phyloP scores from a whole-genome alignment of 441 rosid genomes.

The Corymbia calophylla region DNA sequence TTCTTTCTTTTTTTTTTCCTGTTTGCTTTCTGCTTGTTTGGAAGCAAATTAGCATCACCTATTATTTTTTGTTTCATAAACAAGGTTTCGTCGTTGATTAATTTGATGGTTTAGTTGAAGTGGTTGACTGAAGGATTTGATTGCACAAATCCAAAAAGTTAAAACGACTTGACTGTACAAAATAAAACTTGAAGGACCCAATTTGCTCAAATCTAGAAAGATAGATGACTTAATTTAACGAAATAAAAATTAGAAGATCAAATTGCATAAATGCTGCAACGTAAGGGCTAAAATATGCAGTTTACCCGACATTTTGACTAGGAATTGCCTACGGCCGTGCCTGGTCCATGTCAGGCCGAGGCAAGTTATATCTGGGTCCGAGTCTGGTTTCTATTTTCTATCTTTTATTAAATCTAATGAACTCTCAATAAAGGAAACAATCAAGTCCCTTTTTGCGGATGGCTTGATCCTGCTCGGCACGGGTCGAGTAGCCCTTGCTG shows the following conservation, averaged over 20 bases:
- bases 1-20: background rate
- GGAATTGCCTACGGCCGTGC: background rate
- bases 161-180: background rate
- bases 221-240: background rate
- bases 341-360: fast-evolving
- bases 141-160: background rate
- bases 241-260: background rate
- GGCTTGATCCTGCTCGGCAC: no score
- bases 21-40: background rate
- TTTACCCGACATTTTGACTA: background rate
- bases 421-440: background rate
- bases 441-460: background rate
- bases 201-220: background rate
- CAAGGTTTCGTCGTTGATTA: background rate
- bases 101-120: background rate
- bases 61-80: background rate
- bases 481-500: background rate
- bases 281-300: background rate
- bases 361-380: background rate
- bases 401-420: background rate
- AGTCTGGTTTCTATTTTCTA: background rate
- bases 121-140: background rate
- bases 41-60: background rate
- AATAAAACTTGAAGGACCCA: background rate
- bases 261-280: background rate